Conservation (phyloP, 2,329 filamentous ascomycete species). For the Pestalotiopsis fici region DNA sequence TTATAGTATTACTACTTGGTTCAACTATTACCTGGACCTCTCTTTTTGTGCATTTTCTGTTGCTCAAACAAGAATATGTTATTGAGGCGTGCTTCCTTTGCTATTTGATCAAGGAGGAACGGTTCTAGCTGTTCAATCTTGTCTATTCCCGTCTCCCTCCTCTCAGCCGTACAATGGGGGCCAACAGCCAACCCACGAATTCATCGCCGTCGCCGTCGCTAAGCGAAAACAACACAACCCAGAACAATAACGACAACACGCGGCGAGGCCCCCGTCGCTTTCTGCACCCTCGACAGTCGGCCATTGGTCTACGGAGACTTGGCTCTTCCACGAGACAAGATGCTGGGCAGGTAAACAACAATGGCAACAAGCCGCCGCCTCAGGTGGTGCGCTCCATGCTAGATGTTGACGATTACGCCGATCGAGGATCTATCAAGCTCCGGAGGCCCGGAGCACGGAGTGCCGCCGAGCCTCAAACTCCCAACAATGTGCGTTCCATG, state of each 20-base stretch:
- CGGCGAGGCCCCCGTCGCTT: not conserved
- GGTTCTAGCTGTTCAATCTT: not conserved
- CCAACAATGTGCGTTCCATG: conserved; percentile 1
- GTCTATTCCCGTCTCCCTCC: not conserved
- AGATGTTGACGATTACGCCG: not conserved
- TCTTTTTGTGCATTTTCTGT: not conserved
- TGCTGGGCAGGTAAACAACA: not conserved
- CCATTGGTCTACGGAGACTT: conserved; percentile 3
- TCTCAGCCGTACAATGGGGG: not conserved
- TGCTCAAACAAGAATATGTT: not conserved
- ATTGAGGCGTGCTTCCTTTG: not conserved
- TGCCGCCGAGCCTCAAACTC: not conserved
- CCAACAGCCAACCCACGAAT: not conserved
- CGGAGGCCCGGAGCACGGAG: not conserved
- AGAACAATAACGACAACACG: not conserved
- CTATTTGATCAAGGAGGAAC: not conserved
- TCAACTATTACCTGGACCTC: not conserved
- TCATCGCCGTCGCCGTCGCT: not conserved
- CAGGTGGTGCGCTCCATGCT: conserved; percentile 5
- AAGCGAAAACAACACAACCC: not conserved
- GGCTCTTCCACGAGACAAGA: not conserved
- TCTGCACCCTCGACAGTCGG: not conserved
- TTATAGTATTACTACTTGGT: not conserved
- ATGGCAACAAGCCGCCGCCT: not conserved
- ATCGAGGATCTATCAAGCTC: conserved; percentile 1